phyloP scores from a whole-genome alignment of 148 eudicot species.

The Camellia lanceoleosa region DNA sequence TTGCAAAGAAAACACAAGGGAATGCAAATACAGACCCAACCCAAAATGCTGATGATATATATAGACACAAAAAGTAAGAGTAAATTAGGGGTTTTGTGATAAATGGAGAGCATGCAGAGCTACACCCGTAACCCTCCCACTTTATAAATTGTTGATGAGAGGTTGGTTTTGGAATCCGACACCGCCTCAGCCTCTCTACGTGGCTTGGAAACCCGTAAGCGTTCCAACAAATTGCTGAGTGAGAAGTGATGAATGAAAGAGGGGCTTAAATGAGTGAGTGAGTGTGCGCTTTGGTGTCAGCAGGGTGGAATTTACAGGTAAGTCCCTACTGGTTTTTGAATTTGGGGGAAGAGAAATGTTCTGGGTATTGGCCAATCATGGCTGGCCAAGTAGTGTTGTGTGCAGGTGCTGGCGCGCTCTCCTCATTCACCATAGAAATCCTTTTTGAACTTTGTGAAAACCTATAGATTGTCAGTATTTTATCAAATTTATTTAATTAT shows the following conservation, averaged over 20 bases:
- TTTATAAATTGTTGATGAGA: too few species aligned
- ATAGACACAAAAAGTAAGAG: background rate
- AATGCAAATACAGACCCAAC: background rate
- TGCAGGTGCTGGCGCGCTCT: background rate
- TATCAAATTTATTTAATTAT: too few species aligned
- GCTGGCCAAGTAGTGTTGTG: background rate
- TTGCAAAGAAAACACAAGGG: background rate
- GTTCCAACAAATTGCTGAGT: background rate
- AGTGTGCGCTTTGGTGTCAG: background rate
- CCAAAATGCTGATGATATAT: background rate
- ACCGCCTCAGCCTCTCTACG: background rate
- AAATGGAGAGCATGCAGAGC: constrained; percentile 15
- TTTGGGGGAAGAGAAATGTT: background rate
- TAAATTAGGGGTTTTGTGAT: constrained; percentile 2
- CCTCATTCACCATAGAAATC: background rate
- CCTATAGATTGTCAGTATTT: too few species aligned
- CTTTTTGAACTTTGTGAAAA: background rate
- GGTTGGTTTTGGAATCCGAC: background rate
- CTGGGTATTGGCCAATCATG: background rate
- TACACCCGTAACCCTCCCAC: background rate
- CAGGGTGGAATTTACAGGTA: background rate
- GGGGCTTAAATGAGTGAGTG: background rate
- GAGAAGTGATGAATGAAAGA: background rate
- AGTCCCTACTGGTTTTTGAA: background rate
- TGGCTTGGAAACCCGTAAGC: constrained; percentile 7